phyloP scores from a whole-genome alignment of 176 grass and related monocot genomes.

The Aegilops longissima region DNA sequence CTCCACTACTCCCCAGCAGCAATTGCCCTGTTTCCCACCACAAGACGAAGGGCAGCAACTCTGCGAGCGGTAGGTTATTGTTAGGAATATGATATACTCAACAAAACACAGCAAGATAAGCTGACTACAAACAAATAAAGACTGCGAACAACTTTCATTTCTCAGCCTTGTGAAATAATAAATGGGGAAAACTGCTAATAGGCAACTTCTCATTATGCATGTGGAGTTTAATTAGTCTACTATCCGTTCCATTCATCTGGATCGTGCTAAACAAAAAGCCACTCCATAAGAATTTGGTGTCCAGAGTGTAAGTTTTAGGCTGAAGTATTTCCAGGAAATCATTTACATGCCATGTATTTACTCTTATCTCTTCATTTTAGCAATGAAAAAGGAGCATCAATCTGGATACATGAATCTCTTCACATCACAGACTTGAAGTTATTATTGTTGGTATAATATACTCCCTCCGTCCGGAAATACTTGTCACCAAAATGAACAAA shows the following conservation, averaged over 20 bases:
- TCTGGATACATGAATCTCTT: background rate
- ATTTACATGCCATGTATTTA: background rate
- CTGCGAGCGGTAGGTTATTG: constrained; percentile 29
- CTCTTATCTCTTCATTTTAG: background rate
- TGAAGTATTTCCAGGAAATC: background rate
- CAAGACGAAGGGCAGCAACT: constrained; percentile 47
- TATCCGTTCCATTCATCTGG: background rate
- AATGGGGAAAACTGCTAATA: background rate
- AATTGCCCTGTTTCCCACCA: constrained; percentile 13
- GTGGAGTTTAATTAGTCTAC: background rate
- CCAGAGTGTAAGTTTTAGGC: background rate
- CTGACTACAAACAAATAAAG: background rate
- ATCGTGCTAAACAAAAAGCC: background rate
- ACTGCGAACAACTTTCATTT: background rate
- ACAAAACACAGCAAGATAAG: background rate
- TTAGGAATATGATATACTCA: constrained; percentile 16
- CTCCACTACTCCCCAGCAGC: constrained; percentile 43
- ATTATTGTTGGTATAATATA: background rate
- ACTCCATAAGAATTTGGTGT: background rate
- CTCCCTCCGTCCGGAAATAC: no score
- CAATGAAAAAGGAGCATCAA: background rate
- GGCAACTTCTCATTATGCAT: background rate
- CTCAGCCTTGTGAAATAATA: background rate
- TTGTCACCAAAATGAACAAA: no score
- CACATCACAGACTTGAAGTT: background rate